Evolutionary conservation across 371 early-diverging fungal genomes (phyloP), one percentile per base, ranked within the genome.

Genomic region (Apophysomyces sp.): DNA sequence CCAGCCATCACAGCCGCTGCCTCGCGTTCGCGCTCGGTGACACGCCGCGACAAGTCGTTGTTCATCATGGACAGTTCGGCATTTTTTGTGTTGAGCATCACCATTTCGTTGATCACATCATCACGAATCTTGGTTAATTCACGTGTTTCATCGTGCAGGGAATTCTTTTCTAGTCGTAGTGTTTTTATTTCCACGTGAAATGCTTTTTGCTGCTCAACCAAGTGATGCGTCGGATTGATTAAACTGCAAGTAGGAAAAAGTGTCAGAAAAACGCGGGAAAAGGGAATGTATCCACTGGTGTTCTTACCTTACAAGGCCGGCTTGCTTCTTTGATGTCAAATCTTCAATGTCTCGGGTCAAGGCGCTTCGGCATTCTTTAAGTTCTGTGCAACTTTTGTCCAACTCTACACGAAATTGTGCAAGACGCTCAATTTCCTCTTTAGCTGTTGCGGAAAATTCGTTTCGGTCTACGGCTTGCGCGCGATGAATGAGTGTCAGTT

Each of bases 1-100:
- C 68, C 64, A 1, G 69, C 69, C 69, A 68, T 63, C 26, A 68
- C 59, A 8, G 69, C 69, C 1, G 65, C 65, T 5, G 65, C 65
- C 37, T 68, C 69, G 15, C 69, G 70, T 52, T 76, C 78, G 26
- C 71, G 61, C 41, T 76, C 74, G 1, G 71, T 69, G 9, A 70
- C 74, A 28, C 76, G 74, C 52, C 76, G 68, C 36, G 82, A 80
- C 58, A 86, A 65, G 30, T 83, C 86, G 60, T 83, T 82, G 68
- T 83, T 86, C 65, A 83, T 80, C 2, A 62, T 71, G 11, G 79
- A 73, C 2, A 86, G 67, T 52, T 86, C 84, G 0, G 82, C 82
- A 41, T 81, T 83, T 62, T 83, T 76, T 16, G 78, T 72, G 32
- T 80, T 82, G 12, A 84, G 62, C 34, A 80, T 73, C 18, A 82